Percentiles rank a stretch among this genome's conserved stretches.
phyloP scores from a whole-genome alignment of 148 eudicot genomes.

The Spergularia marina region DNA sequence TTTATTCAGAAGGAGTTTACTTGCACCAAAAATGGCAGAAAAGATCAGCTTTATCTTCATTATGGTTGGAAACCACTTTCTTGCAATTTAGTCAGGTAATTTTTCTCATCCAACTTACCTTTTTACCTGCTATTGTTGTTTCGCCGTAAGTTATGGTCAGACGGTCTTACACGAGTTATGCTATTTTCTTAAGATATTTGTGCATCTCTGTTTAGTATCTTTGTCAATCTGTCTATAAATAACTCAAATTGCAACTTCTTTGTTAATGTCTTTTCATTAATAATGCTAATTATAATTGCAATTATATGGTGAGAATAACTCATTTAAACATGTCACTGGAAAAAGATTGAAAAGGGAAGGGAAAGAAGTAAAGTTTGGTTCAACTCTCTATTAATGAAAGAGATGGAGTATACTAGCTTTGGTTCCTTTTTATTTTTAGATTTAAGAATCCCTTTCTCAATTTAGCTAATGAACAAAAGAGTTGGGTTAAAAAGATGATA shows the following conservation, averaged over 20 bases:
- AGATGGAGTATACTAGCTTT: background rate
- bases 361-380: slow-evolving; percentile 4
- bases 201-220: too few species aligned
- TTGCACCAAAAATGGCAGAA: slow-evolving; percentile 51
- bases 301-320: background rate
- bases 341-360: background rate
- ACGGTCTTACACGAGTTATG: too few species aligned
- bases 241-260: too few species aligned
- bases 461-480: slow-evolving; percentile 14
- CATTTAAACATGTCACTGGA: background rate
- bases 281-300: background rate
- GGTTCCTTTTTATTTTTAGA: background rate
- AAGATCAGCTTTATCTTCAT: slow-evolving; percentile 40
- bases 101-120: background rate
- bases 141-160: too few species aligned
- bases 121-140: background rate
- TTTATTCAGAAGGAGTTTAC: slow-evolving; percentile 52
- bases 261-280: too few species aligned
- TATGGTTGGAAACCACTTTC: slow-evolving; percentile 50
- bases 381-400: slow-evolving; percentile 8
- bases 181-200: too few species aligned
- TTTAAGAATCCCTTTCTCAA: slow-evolving; percentile 13
- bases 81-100: slow-evolving; percentile 52
- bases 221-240: too few species aligned
- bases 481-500: background rate